Evolutionary conservation across 2,329 filamentous ascomycete species (phyloP), one percentile per base, ranked within the genome.

Genomic region (Tetracladium maxilliforme): DNA sequence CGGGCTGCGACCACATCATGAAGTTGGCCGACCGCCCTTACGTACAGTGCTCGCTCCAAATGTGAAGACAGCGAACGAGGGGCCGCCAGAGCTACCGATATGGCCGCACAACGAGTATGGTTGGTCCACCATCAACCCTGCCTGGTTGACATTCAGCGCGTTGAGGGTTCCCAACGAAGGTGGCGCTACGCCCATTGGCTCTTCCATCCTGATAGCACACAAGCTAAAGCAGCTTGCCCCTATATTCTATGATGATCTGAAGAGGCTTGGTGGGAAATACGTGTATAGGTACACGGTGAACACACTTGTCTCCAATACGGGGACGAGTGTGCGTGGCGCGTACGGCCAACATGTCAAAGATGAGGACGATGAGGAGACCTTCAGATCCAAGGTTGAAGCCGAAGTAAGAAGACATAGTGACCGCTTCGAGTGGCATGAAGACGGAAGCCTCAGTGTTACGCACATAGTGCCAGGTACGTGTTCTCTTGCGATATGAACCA

Each of bases 81-180:
- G 49, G 37, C 47, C 48, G 4, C 44, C 48, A 6, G 44, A 49
- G 11, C 32, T 52, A n/a, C 49, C 49, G 0, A 52, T 51, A 14
- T 53, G 45, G 47, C 48, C 48, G 5, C 49, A 50, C 13, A 49
- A 45, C 16, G 48, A 51, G 28, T 51, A 51, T 16, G 48, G 48
- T 2, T 50, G 45, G 47, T 49, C 45, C 3, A 50, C 40, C 1
- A 44, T 51, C 26, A 44, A 51, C 22, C 48, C 48, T 3, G 38
- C 44, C 3, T 52, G 45, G 48, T 13, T 52, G 5, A 47, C 42
- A 1, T 51, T 51, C 27, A 40, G 32, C 8, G 39, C 38, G 5
- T 22, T 48, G 14, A 21, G 31, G 3, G 19, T 31, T 3, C 36
- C 44, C 2, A 26, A 43, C 14, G 12, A n/a, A 23, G 47, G 44